A percentile compares a stretch with the other conserved stretches of the same genome.
These are phyloP conservation scores for Acanthamoeba sp. DNA, from an alignment of 208 protist genomes.

Conservation along the genomic window DNA sequence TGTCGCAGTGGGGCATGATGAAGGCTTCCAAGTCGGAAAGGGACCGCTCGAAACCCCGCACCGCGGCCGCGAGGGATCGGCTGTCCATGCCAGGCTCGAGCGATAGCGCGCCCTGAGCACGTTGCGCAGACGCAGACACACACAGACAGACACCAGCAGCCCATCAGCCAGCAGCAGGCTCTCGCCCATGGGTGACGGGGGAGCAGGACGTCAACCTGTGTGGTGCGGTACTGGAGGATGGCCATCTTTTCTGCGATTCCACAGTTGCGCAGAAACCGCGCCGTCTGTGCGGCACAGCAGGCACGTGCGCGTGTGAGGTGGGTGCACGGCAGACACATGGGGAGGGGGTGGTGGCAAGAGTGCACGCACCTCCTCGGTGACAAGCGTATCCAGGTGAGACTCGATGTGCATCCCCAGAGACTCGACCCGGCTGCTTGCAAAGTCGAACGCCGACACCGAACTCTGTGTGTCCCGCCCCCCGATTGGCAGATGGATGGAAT, in stretches of 20 bases:
- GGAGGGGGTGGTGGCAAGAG: no score
- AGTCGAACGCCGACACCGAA: conserved; percentile 36
- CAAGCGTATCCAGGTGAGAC: conserved; percentile 82
- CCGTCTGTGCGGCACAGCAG: conserved; percentile 67
- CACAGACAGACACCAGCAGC: no score
- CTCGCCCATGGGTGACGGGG: background rate
- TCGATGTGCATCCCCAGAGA: conserved; percentile 73
- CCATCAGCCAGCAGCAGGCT: background rate
- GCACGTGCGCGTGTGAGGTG: no score
- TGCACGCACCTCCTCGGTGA: conserved; percentile 76
- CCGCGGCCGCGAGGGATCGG: conserved; percentile 37
- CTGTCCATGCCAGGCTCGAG: conserved; percentile 75
- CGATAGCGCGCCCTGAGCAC: conserved; percentile 54
- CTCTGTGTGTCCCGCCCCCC: background rate
- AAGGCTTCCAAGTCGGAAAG: conserved; percentile 75
- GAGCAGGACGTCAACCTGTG: background rate
- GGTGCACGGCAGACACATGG: no score
- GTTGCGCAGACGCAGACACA: no score
- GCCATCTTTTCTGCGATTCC: conserved; percentile 74
- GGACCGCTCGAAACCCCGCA: conserved; percentile 75
- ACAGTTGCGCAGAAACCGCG: conserved; percentile 42
- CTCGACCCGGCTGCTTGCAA: conserved; percentile 66
- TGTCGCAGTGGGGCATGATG: conserved; percentile 75
- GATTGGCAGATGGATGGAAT: background rate
- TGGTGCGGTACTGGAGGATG: conserved; percentile 67